Percentiles rank a stretch among this genome's conserved stretches.
Conservation (phyloP, 805 yeast species). For the Schwanniomyces occidentalis region DNA sequence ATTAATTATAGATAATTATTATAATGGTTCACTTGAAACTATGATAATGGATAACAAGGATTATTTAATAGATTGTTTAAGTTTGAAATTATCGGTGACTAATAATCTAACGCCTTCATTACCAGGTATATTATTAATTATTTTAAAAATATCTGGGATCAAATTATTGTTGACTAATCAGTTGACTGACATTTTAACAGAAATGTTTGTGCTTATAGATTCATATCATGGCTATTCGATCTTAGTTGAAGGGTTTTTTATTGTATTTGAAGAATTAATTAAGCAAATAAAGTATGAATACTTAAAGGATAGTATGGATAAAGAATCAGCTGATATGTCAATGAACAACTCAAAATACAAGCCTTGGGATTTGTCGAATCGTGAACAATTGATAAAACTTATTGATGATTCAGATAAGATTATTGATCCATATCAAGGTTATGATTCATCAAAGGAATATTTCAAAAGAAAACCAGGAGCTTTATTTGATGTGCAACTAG, state of each 20-base stretch:
- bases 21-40: constrained; percentile 51
- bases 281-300: constrained; percentile 31
- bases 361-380: constrained; percentile 62
- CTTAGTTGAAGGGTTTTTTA: constrained; percentile 71
- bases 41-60: constrained; percentile 72
- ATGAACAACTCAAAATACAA: constrained; percentile 25
- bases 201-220: constrained; percentile 77
- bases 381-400: constrained; percentile 45
- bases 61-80: constrained; percentile 77
- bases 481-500: constrained; percentile 28
- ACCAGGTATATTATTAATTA: constrained; percentile 64
- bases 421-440: constrained; percentile 27
- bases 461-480: constrained; percentile 37
- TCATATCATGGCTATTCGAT: constrained; percentile 78
- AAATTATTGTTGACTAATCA: constrained; percentile 54
- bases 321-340: constrained; percentile 1
- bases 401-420: constrained; percentile 36
- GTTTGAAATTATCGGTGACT: constrained; percentile 66
- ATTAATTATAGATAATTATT: constrained; percentile 43
- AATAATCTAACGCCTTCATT: constrained; percentile 69
- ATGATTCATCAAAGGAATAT: constrained; percentile 40
- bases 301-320: constrained; percentile 2
- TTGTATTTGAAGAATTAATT: constrained; percentile 63
- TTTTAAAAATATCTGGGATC: constrained; percentile 71
- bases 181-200: constrained; percentile 69